phyloP scores from a whole-genome alignment of 495 filamentous ascomycete genomes.

The Podospora bellae-mahoneyi region DNA sequence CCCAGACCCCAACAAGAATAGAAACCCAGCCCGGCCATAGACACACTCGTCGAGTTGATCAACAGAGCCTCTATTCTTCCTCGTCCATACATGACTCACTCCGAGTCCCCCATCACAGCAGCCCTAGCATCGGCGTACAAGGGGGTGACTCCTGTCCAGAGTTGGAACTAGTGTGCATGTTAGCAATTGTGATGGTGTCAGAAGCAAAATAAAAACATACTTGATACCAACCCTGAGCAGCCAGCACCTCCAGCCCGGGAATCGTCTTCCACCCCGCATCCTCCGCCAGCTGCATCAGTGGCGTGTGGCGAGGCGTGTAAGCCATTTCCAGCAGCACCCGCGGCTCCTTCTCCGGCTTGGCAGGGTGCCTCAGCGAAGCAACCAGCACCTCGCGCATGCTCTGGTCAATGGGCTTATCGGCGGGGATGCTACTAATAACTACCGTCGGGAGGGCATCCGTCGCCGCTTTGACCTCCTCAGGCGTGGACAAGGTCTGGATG shows the following conservation, averaged over 20 bases:
- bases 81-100: neutral
- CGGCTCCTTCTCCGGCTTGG: slow-evolving; percentile 35
- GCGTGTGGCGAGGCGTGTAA: slow-evolving; percentile 81
- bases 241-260: slow-evolving; percentile 83
- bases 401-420: slow-evolving; percentile 76
- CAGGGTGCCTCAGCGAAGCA: slow-evolving; percentile 51
- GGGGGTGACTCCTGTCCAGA: slow-evolving; percentile 76
- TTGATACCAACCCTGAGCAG: slow-evolving; percentile 80
- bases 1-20: no score
- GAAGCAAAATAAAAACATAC: slow-evolving; percentile 35
- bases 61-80: neutral
- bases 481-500: slow-evolving; percentile 59
- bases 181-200: neutral
- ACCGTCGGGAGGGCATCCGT: slow-evolving; percentile 57
- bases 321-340: slow-evolving; percentile 90
- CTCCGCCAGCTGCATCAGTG: slow-evolving; percentile 79
- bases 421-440: slow-evolving; percentile 87
- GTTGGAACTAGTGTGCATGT: slow-evolving; percentile 53
- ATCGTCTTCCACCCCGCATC: slow-evolving; percentile 83
- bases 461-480: slow-evolving; percentile 47
- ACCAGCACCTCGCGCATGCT: slow-evolving; percentile 64
- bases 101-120: slow-evolving; percentile 42
- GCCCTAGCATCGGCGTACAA: slow-evolving; percentile 62
- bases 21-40: neutral
- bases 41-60: neutral